Evolutionary conservation across 1,284 basidiomycete species (phyloP), one percentile per base, ranked within the genome.

Genomic region (Sporisorium exsertum): DNA sequence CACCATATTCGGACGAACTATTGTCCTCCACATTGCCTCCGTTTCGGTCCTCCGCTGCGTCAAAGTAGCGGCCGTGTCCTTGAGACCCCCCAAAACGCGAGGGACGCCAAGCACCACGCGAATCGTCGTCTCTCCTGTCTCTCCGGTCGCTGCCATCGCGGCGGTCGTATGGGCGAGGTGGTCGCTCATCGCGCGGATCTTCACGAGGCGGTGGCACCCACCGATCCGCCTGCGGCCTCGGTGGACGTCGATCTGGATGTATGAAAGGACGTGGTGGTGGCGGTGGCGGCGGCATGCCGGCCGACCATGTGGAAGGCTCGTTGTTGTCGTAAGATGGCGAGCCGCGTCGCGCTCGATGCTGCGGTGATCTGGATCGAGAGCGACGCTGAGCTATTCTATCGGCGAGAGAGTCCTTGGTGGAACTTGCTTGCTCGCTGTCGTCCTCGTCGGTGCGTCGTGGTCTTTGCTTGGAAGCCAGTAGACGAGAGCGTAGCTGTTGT

Each of bases 141-240:
- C 60, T 47, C 15, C 60, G 54, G n/a, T 62, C 51, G 10, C 50
- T 57, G 2, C 42, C 55, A 16, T 53, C 16, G 15, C 56, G 66
- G 15, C 57, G 59, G 3, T 51, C 49, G 29, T 68, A 62, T 4
- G 63, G 43, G 18, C 63, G 55, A 5, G 52, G 22, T 20, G 29
- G 16, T 29, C 54, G 42, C 16, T 56, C 55, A 7, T 22, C 12
- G 16, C 51, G 45, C 0, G 43, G 32, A 16, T 63, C 60, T 42
- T 65, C 56, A 3, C 72, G 63, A 3, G 72, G 72, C 8, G 72
- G 72, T 8, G 72, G 72, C 4, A 75, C 67, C 72, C 72, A 75
- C 26, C 72, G 54, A 47, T 70, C 72, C 4, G 26, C 42, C 3
- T 75, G 72, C 3, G 72, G 72, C 24, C 67, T 53, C 2, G 72